These are phyloP conservation scores for Aspergillus pseudotamarii DNA, from an alignment of 2,329 filamentous ascomycete species.

Conservation along the genomic window DNA sequence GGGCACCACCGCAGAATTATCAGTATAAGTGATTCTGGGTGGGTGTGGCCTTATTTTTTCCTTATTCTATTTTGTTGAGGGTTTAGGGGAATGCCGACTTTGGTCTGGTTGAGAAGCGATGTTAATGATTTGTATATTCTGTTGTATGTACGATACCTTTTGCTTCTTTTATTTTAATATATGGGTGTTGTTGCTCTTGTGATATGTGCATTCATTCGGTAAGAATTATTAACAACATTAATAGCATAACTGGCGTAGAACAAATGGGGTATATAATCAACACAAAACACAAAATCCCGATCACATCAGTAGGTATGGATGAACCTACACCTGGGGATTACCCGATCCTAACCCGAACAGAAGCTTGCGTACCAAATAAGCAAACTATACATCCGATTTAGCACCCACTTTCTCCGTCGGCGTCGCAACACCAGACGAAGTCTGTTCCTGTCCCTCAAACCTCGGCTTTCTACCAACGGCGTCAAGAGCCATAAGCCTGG, in stretches of 20 bases:
- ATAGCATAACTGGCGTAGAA: not conserved
- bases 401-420: constrained; percentile 13
- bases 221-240: not conserved
- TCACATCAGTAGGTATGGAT: constrained; percentile 4
- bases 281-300: constrained; percentile 8
- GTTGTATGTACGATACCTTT: constrained; percentile 4
- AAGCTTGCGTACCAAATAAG: not conserved
- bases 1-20: constrained; percentile 19
- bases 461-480: constrained; percentile 47
- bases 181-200: not conserved
- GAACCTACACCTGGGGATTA: not conserved
- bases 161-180: not conserved
- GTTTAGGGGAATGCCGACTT: not conserved
- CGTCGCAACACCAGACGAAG: constrained; percentile 11
- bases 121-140: not conserved
- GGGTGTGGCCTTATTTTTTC: not conserved
- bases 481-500: constrained; percentile 65
- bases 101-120: not conserved
- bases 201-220: not conserved
- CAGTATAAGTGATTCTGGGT: constrained; percentile 24
- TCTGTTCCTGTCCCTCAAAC: constrained; percentile 24
- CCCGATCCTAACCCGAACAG: not conserved
- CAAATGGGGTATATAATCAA: constrained; percentile 15
- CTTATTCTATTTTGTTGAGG: not conserved
- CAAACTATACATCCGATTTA: not conserved